Conservation (phyloP, 2,329 filamentous ascomycete genomes). For the Mycosphaerelloides madeirae region DNA sequence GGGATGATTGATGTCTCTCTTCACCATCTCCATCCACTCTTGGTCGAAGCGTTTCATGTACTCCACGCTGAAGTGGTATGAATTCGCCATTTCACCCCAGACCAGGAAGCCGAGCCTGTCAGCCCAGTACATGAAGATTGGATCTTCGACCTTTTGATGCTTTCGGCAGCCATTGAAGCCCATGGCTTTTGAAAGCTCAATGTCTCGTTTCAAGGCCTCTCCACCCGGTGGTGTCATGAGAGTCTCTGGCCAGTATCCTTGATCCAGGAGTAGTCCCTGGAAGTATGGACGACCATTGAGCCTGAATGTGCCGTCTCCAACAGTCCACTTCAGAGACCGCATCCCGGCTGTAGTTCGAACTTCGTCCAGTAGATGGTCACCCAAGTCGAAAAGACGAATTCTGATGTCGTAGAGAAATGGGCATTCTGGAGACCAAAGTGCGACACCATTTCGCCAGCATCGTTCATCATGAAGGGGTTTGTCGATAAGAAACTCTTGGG, state of each 20-base stretch:
- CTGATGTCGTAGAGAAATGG: conserved; percentile 54
- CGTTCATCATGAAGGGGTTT: conserved; percentile 37
- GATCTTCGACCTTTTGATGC: conserved; percentile 62
- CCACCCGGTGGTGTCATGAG: conserved; percentile 55
- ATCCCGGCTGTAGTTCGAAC: conserved; percentile 58
- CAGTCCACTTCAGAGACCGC: conserved; percentile 56
- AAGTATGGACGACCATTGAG: conserved; percentile 58
- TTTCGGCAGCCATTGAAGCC: conserved; percentile 62
- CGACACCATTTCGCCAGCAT: conserved; percentile 53
- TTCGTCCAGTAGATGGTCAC: conserved; percentile 47
- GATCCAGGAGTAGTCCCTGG: conserved; percentile 57
- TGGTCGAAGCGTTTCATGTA: conserved; percentile 58
- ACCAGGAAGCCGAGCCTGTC: conserved; percentile 58
- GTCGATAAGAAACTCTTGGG: conserved; percentile 31
- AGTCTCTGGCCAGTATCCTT: conserved; percentile 60
- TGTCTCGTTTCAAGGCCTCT: conserved; percentile 46
- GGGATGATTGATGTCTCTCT: conserved; percentile 62
- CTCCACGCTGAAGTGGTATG: conserved; percentile 57
- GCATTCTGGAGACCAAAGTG: conserved; percentile 58
- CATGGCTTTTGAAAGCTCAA: conserved; percentile 55
- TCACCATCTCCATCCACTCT: conserved; percentile 61
- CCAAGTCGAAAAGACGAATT: conserved; percentile 48
- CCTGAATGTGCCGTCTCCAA: conserved; percentile 54
- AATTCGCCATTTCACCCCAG: conserved; percentile 62
- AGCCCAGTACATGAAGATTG: conserved; percentile 58